phyloP scores from a whole-genome alignment of 257 asterid species.

The Mentha longifolia region DNA sequence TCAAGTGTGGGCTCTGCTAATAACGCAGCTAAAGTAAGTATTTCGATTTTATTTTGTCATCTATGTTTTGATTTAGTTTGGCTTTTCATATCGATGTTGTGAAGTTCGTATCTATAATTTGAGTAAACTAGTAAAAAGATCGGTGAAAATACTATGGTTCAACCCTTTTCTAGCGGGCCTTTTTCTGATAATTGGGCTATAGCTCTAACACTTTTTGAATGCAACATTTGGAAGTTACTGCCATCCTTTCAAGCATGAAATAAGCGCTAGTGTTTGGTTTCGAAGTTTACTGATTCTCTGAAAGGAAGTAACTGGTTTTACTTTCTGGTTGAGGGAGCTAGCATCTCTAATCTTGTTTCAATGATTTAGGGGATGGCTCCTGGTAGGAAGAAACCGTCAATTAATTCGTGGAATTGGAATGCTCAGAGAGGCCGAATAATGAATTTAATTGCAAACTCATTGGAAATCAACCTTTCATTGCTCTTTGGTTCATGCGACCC shows the following conservation, averaged over 20 bases:
- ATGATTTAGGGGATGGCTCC: slow-evolving; percentile 65
- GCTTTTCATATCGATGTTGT: background rate
- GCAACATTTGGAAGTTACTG: slow-evolving; percentile 14
- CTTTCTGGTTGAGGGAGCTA: background rate
- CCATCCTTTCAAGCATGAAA: background rate
- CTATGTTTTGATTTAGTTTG: background rate
- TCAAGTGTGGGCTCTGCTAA: slow-evolving; percentile 44
- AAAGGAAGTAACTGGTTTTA: background rate
- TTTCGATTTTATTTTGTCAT: background rate
- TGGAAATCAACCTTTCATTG: slow-evolving; percentile 82
- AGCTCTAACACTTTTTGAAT: background rate
- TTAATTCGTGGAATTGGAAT: slow-evolving; percentile 88
- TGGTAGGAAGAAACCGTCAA: slow-evolving; percentile 66
- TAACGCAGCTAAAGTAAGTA: slow-evolving; percentile 55
- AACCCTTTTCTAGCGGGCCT: background rate
- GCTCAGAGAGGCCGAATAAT: slow-evolving; percentile 75
- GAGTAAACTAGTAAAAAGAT: background rate
- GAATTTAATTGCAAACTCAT: slow-evolving; percentile 78
- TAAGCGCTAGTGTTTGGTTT: background rate
- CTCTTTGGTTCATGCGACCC: slow-evolving; percentile 91
- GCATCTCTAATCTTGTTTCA: slow-evolving; percentile 12
- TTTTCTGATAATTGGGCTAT: slow-evolving; percentile 3
- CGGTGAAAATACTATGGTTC: background rate
- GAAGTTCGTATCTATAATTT: background rate
- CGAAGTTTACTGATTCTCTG: slow-evolving; percentile 6